A percentile compares a stretch with the other conserved stretches of the same genome.
phyloP scores from a whole-genome alignment of 768 basidiomycete species.

The Tricholoma flavovirens region DNA sequence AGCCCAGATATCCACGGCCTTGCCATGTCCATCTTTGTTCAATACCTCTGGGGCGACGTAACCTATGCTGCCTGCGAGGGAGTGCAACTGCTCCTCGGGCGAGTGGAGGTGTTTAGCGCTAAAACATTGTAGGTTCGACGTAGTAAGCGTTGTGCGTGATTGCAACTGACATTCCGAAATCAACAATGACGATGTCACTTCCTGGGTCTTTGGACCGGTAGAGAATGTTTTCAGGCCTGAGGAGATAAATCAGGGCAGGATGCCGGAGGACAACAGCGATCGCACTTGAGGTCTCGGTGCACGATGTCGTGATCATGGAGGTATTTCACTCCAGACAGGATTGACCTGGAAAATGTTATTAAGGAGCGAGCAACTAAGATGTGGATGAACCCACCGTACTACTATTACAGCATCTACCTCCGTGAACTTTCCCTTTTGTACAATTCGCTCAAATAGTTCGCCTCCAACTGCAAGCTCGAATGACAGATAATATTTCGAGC shows the following conservation, averaged over 20 bases:
- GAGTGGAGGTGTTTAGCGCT: conserved; percentile 82
- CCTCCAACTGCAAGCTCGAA: conserved; percentile 94
- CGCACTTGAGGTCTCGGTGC: conserved; percentile 90
- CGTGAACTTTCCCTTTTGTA: conserved; percentile 84
- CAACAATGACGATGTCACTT: conserved; percentile 91
- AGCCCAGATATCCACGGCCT: conserved; percentile 92
- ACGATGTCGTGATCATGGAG: conserved; percentile 92
- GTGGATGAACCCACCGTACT: conserved; percentile 46
- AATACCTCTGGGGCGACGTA: conserved; percentile 92
- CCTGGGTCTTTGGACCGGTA: conserved; percentile 72
- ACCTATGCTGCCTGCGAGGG: conserved; percentile 77
- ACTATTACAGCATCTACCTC: conserved; percentile 85
- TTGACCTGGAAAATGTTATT: conserved; percentile 46
- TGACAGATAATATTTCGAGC: conserved; percentile 90
- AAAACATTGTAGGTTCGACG: neutral
- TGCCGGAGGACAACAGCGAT: neutral
- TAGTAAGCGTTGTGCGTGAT: neutral
- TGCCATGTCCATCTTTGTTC: conserved; percentile 77
- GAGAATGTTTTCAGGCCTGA: conserved; percentile 92
- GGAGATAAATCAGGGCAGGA: neutral
- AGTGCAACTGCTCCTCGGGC: conserved; percentile 62
- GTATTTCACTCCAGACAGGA: conserved; percentile 82
- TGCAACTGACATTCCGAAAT: conserved; percentile 85
- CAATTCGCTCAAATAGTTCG: conserved; percentile 88
- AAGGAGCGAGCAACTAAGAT: neutral